A percentile compares a stretch with the other conserved stretches of the same genome.
phyloP scores from a whole-genome alignment of 129 eudicot species.

The Glebionis coronaria region DNA sequence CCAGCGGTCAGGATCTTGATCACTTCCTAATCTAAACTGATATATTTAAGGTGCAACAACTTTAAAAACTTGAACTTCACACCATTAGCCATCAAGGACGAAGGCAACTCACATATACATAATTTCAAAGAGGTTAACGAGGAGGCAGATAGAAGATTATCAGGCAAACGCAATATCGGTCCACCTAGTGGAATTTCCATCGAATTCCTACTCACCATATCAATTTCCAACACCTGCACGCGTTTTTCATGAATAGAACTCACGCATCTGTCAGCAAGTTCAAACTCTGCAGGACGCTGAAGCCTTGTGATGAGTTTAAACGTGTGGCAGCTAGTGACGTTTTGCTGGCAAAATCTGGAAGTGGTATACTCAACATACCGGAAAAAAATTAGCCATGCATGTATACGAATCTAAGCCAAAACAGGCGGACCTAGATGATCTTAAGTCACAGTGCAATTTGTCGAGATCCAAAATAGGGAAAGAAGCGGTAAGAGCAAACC shows the following conservation, averaged over 20 bases:
- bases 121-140: background rate
- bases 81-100: background rate
- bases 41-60: background rate
- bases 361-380: background rate
- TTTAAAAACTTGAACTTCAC: slow-evolving; percentile 5
- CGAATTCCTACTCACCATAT: background rate
- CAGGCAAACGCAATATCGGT: background rate
- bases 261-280: background rate
- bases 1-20: background rate
- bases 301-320: background rate
- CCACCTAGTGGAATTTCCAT: no score
- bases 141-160: background rate
- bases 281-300: background rate
- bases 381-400: background rate
- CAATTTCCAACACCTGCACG: background rate
- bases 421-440: background rate
- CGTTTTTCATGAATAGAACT: background rate
- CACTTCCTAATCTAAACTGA: background rate
- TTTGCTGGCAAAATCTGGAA: background rate
- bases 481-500: background rate
- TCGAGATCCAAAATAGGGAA: background rate
- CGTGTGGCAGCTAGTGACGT: background rate
- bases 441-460: background rate
- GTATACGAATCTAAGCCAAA: background rate
- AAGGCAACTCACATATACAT: background rate